Evolutionary conservation across 2,329 filamentous ascomycete species (phyloP).

Genomic region (Cercospora canescens): DNA sequence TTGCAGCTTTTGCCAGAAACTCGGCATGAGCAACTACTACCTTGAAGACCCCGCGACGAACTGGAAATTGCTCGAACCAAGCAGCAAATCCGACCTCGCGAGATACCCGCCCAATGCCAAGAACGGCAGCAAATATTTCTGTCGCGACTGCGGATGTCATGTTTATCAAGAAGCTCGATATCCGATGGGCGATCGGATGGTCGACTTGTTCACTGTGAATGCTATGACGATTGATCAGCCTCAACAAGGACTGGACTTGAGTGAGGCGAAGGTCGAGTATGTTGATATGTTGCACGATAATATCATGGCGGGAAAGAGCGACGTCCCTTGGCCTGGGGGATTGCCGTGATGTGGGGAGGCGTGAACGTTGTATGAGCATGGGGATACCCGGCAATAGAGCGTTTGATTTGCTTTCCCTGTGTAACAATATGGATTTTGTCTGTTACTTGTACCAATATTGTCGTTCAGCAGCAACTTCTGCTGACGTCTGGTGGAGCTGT

Average conservation of each 20-base stretch:
- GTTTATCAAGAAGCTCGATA: not conserved
- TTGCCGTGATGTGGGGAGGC: not conserved
- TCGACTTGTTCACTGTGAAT: slow-evolving; percentile 14
- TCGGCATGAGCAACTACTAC: slow-evolving; percentile 2
- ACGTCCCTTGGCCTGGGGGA: not conserved
- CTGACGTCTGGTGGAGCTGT: not conserved
- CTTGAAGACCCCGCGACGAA: not conserved
- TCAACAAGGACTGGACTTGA: slow-evolving; percentile 19
- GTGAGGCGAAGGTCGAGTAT: slow-evolving; percentile 16
- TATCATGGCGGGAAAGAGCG: not conserved
- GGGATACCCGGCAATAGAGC: too few relatives aligned
- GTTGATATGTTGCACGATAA: slow-evolving; percentile 18
- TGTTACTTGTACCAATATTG: not conserved
- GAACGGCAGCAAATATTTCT: slow-evolving; percentile 1
- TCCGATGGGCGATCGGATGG: not conserved
- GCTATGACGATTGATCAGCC: slow-evolving; percentile 19
- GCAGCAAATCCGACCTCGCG: not conserved
- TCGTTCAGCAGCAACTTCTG: not conserved
- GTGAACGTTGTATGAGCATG: not conserved
- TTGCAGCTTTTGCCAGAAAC: slow-evolving; percentile 8
- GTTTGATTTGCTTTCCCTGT: not conserved
- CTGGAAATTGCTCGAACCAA: not conserved
- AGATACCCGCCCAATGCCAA: not conserved
- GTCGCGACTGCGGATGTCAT: not conserved
- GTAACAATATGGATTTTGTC: not conserved